Evolutionary conservation across 331 rosid species (phyloP).

Genomic region (Acacia pycnantha): DNA sequence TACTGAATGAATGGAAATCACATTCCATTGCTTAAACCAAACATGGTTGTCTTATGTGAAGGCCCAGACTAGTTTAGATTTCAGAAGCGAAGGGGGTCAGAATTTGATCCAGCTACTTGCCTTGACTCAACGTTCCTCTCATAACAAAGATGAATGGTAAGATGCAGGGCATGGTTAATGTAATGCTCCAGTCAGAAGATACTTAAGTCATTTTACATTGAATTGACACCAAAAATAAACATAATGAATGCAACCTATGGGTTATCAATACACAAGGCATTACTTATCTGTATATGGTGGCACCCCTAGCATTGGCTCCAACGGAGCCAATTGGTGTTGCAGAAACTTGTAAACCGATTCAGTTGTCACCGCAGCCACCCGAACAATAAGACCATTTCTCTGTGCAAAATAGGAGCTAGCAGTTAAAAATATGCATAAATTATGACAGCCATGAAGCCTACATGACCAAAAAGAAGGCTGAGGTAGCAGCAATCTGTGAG

Average conservation of each 20-base stretch:
- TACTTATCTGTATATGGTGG: constrained; percentile 60
- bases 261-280: not conserved
- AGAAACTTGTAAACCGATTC: constrained; percentile 81
- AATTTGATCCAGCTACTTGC: constrained; percentile 3
- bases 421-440: constrained; percentile 12
- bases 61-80: no score
- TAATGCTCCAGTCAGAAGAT: no score
- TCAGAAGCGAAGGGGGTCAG: not conserved
- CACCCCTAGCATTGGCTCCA: constrained; percentile 78
- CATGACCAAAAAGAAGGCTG: not conserved
- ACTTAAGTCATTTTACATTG: no score
- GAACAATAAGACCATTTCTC: constrained; percentile 72
- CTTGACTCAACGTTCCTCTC: not conserved
- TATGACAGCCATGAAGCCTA: not conserved
- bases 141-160: not conserved
- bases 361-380: constrained; percentile 83
- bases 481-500: not conserved
- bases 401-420: constrained; percentile 31
- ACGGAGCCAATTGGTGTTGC: constrained; percentile 60
- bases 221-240: not conserved
- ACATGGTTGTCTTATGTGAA: not conserved
- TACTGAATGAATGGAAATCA: not conserved
- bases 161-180: not conserved
- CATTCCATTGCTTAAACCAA: not conserved
- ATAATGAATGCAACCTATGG: not conserved